Conservation (phyloP, 345 rosid genomes). For the Turritis glabra region DNA sequence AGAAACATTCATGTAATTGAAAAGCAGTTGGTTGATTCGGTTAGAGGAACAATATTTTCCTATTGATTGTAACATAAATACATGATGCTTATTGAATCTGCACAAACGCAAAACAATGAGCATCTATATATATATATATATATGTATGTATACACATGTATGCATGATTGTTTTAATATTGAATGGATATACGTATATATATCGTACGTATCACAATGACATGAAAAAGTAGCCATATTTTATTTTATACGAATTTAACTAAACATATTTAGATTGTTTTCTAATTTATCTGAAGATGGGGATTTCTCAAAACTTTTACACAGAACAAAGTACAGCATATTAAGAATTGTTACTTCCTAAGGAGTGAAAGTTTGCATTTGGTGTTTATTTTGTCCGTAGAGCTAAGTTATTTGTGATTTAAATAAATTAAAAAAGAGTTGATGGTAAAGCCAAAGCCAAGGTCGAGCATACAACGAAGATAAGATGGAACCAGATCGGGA, state of each 20-base stretch:
- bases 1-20: neutral
- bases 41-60: neutral
- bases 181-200: too few species aligned
- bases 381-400: neutral
- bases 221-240: neutral
- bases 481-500: constrained; percentile 39
- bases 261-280: neutral
- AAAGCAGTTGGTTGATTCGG: neutral
- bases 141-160: neutral
- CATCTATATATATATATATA: neutral
- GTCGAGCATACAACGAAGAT: constrained; percentile 39
- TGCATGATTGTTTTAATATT: neutral
- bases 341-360: constrained; percentile 17
- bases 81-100: neutral
- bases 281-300: neutral
- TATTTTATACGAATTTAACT: neutral
- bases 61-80: constrained; percentile 2
- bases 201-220: constrained; percentile 4
- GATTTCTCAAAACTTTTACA: neutral
- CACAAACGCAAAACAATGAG: neutral
- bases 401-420: neutral
- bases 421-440: neutral
- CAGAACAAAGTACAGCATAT: neutral
- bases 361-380: neutral
- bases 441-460: constrained; percentile 39